Conservation (phyloP, 139 green algal genomes). For the Diplosphaera chodatii region DNA sequence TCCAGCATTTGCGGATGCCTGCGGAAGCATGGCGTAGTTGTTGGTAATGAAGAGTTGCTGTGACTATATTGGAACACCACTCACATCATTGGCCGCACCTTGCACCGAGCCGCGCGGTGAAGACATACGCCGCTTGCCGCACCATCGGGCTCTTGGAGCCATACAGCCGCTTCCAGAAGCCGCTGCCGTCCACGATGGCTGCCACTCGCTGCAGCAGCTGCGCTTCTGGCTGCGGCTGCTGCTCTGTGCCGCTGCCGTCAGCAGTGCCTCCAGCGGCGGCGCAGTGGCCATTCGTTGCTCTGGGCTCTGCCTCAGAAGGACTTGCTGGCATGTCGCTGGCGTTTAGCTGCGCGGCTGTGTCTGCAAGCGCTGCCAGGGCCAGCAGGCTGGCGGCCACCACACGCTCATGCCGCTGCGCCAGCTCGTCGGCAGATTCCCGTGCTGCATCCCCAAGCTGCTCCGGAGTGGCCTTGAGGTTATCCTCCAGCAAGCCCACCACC, state of each 20-base stretch:
- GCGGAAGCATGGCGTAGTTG: too few species aligned
- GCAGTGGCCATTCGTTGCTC: too few species aligned
- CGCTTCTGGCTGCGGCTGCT: too few species aligned
- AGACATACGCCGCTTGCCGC: constrained; percentile 39
- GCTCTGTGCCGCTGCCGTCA: too few species aligned
- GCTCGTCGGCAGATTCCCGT: constrained; percentile 62
- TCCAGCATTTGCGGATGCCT: constrained; percentile 2
- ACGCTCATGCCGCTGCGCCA: constrained; percentile 58
- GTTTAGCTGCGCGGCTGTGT: too few species aligned
- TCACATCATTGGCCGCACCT: too few species aligned
- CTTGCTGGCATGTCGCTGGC: too few species aligned
- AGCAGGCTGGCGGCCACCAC: constrained; percentile 44
- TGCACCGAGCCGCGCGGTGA: constrained; percentile 13
- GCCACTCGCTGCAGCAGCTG: neutral
- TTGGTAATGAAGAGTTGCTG: too few species aligned
- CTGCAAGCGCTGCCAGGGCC: constrained; percentile 41
- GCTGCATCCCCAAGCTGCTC: constrained; percentile 48
- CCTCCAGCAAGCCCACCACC: constrained; percentile 37
- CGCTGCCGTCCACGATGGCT: neutral
- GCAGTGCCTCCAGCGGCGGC: too few species aligned
- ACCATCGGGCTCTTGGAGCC: constrained; percentile 31
- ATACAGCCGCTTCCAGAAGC: constrained; percentile 42
- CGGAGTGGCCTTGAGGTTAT: constrained; percentile 36
- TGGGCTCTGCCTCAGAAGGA: too few species aligned
- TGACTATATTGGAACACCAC: too few species aligned